Percentiles rank a stretch among this genome's conserved stretches.
Conservation (phyloP, 2,329 filamentous ascomycete species). For the Calonectria leucothoes region DNA sequence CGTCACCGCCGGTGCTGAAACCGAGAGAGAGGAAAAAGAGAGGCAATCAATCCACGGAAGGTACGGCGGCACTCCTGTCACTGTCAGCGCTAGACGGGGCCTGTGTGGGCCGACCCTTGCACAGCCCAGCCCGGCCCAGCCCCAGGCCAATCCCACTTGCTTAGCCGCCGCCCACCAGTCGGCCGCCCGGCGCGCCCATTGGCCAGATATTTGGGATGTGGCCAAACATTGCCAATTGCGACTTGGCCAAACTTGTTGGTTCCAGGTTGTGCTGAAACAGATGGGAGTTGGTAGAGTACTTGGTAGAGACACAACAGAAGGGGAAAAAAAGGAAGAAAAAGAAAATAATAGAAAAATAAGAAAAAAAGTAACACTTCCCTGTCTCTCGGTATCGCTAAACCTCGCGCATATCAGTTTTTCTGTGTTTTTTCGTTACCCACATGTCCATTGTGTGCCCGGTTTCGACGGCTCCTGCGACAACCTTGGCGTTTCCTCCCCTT, state of each 20-base stretch:
- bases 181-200: background rate
- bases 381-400: background rate
- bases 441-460: background rate
- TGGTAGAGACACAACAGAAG: too few species aligned
- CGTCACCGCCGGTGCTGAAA: background rate
- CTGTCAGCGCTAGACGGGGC: background rate
- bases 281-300: too few species aligned
- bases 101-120: background rate
- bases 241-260: background rate
- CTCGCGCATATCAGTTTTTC: background rate
- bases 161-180: background rate
- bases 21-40: background rate
- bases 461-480: background rate
- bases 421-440: background rate
- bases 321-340: background rate
- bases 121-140: background rate
- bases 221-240: background rate
- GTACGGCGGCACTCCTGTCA: background rate
- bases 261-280: background rate
- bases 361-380: background rate
- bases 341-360: background rate
- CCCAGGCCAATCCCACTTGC: background rate
- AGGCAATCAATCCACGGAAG: too few species aligned
- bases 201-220: background rate
- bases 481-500: background rate